These are phyloP conservation scores for Pezicula radicicola DNA, from an alignment of 2,329 filamentous ascomycete species.

Conservation along the genomic window DNA sequence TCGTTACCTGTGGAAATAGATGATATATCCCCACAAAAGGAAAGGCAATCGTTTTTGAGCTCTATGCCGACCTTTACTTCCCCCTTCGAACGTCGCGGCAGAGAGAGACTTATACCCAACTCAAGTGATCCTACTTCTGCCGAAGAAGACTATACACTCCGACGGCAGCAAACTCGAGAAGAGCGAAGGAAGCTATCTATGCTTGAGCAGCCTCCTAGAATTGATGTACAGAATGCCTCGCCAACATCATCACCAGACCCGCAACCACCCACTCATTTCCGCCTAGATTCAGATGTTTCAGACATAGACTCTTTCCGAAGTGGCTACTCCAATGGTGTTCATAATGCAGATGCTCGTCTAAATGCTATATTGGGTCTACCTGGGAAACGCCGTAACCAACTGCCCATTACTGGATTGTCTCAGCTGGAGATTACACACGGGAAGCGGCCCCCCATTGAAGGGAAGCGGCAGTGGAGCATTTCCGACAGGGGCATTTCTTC, in stretches of 20 bases:
- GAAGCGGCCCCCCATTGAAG: slow-evolving; percentile 16
- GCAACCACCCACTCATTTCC: slow-evolving; percentile 1
- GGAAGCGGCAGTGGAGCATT: slow-evolving; percentile 48
- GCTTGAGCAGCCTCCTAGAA: slow-evolving; percentile 43
- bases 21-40: slow-evolving; percentile 9
- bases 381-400: slow-evolving; percentile 28
- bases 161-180: slow-evolving; percentile 32
- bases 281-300: slow-evolving; percentile 22
- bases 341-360: slow-evolving; percentile 25
- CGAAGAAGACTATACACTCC: slow-evolving; percentile 35
- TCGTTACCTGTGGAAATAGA: slow-evolving; percentile 9
- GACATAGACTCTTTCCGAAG: slow-evolving; percentile 20
- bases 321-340: slow-evolving; percentile 18
- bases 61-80: slow-evolving; percentile 48
- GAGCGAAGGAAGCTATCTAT: slow-evolving; percentile 35
- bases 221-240: slow-evolving; percentile 40
- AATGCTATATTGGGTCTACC: slow-evolving; percentile 30
- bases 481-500: slow-evolving; percentile 37
- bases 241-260: slow-evolving; percentile 24
- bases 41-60: slow-evolving; percentile 17
- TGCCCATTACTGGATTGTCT: slow-evolving; percentile 43
- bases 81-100: slow-evolving; percentile 36
- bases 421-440: slow-evolving; percentile 30
- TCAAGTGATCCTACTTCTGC: not conserved
- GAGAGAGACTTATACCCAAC: slow-evolving; percentile 17